Percentiles rank a stretch among this genome's conserved stretches.
Conservation (phyloP, 2,329 filamentous ascomycete species). For the Thielaviopsis populi region DNA sequence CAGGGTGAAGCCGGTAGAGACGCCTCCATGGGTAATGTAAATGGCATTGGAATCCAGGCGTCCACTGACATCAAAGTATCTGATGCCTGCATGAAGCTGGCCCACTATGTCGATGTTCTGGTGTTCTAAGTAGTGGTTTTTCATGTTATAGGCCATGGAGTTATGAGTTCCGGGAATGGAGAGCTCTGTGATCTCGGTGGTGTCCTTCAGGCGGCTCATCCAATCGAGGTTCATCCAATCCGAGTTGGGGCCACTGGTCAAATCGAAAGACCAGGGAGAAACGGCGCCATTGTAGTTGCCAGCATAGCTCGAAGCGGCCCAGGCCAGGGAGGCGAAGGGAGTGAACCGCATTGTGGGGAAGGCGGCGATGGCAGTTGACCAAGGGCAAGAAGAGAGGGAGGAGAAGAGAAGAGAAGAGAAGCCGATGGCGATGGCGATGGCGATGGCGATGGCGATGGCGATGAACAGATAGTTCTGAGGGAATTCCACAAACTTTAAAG, state of each 20-base stretch:
- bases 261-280: constrained; percentile 27
- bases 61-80: constrained; percentile 36
- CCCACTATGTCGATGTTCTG: constrained; percentile 31
- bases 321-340: not conserved
- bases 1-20: constrained; percentile 31
- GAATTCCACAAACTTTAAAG: not conserved
- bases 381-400: not conserved
- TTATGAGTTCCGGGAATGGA: constrained; percentile 40
- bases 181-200: constrained; percentile 28
- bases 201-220: constrained; percentile 31
- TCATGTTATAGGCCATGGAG: constrained; percentile 34
- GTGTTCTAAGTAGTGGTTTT: constrained; percentile 26
- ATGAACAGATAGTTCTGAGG: not conserved
- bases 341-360: not conserved
- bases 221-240: constrained; percentile 25
- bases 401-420: not conserved
- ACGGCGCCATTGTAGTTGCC: not conserved
- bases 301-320: not conserved
- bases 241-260: constrained; percentile 15
- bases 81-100: constrained; percentile 33
- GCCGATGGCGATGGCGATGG: not conserved
- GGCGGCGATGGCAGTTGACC: not conserved
- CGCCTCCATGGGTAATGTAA: constrained; percentile 32
- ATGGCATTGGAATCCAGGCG: constrained; percentile 29
- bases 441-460: not conserved